phyloP scores from a whole-genome alignment of 306 rosid genomes.

The Rosa lucieae region DNA sequence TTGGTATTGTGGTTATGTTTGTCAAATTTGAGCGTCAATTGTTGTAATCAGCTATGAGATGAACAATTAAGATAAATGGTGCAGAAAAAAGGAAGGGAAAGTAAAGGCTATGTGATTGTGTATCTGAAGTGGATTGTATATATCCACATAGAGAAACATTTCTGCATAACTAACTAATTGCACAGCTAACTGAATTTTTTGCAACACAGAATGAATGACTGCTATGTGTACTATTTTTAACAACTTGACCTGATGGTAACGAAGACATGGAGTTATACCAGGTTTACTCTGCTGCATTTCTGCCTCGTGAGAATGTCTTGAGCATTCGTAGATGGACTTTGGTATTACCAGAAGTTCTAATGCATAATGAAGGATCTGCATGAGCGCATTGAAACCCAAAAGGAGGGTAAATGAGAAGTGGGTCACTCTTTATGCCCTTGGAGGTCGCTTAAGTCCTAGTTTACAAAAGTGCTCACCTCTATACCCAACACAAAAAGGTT shows the following conservation, averaged over 20 bases:
- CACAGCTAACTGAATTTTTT: neutral
- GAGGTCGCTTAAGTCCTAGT: no score
- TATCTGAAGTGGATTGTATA: no score
- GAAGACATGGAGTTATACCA: neutral
- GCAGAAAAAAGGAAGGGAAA: no score
- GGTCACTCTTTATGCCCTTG: neutral
- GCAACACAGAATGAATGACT: neutral
- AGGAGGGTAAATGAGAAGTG: neutral
- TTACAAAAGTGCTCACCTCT: no score
- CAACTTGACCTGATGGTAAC: neutral
- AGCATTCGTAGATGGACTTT: neutral
- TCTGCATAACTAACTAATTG: neutral
- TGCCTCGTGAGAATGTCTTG: neutral
- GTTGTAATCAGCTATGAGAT: no score
- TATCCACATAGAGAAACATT: no score
- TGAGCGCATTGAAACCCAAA: neutral
- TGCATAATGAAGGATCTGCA: neutral
- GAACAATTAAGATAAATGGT: no score
- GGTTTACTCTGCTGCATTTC: neutral
- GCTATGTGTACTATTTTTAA: neutral
- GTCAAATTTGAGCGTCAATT: no score
- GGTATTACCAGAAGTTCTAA: neutral
- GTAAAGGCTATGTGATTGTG: no score
- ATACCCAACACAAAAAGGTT: no score
- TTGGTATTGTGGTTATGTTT: no score